Evolutionary conservation across 257 asterid genomes (phyloP).

Genomic region (Penstemon newberryi): DNA sequence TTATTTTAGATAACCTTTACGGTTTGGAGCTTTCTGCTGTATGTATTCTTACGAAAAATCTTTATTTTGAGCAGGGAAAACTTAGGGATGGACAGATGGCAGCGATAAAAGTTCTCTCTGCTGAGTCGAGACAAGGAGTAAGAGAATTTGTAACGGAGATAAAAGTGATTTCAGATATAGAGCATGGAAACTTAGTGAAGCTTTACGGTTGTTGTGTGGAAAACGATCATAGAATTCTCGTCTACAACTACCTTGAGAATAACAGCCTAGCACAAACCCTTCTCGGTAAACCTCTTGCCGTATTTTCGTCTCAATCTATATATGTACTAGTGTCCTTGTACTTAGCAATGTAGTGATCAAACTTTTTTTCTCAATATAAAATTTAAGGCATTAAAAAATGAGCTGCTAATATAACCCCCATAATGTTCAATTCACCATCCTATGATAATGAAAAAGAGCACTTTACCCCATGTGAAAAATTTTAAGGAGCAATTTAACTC

Average conservation of each 20-base stretch:
- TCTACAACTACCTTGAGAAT: conserved; percentile 89
- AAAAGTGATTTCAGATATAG: conserved; percentile 75
- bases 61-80: conserved; percentile 57
- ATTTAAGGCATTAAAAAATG: no score
- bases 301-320: conserved; percentile 13
- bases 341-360: not conserved
- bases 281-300: conserved; percentile 57
- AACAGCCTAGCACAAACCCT: conserved; percentile 85
- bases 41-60: conserved; percentile 9
- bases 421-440: no score
- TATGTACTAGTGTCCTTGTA: not conserved
- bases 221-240: conserved; percentile 73
- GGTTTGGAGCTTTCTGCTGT: conserved; percentile 19
- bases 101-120: conserved; percentile 84
- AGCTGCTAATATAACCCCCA: no score
- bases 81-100: conserved; percentile 77
- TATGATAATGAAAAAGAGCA: no score
- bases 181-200: conserved; percentile 82
- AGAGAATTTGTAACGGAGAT: conserved; percentile 90
- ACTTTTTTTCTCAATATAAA: not conserved
- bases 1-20: not conserved
- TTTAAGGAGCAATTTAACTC: no score
- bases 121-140: conserved; percentile 84
- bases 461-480: no score
- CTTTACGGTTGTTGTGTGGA: conserved; percentile 94